phyloP scores from a whole-genome alignment of 129 eudicot genomes.

The Flaveria ramosissima region DNA sequence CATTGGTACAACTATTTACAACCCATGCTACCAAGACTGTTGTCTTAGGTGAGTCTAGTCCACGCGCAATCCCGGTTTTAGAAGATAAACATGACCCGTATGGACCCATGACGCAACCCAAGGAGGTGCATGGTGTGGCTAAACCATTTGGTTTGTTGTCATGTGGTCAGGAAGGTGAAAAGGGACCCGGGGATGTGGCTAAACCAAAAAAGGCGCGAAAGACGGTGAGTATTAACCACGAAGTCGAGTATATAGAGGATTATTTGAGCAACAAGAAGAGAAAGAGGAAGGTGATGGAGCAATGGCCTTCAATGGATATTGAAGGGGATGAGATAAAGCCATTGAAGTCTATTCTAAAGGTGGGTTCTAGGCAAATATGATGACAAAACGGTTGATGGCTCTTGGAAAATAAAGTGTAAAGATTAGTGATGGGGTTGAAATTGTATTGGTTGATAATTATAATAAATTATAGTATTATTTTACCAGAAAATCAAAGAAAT shows the following conservation, averaged over 20 bases:
- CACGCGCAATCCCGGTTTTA: slow-evolving; percentile 11
- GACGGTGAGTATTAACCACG: slow-evolving; percentile 54
- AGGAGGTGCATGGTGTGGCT: slow-evolving; percentile 14
- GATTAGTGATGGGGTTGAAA: neutral
- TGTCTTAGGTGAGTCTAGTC: slow-evolving; percentile 38
- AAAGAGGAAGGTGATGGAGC: slow-evolving; percentile 36
- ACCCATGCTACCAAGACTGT: slow-evolving; percentile 40
- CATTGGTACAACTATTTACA: slow-evolving; percentile 26
- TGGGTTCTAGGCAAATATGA: slow-evolving; percentile 38
- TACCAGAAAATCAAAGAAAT: neutral
- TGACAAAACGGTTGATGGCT: neutral
- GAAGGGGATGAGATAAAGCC: slow-evolving; percentile 43
- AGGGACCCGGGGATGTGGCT: slow-evolving; percentile 10
- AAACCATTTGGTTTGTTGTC: slow-evolving; percentile 14
- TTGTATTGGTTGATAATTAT: neutral
- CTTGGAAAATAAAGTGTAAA: slow-evolving; percentile 22
- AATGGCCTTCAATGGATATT: slow-evolving; percentile 40
- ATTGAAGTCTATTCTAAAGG: slow-evolving; percentile 59
- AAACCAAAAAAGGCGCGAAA: slow-evolving; percentile 39
- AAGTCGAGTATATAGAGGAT: slow-evolving; percentile 46
- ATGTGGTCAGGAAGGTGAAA: slow-evolving; percentile 2
- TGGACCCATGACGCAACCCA: slow-evolving; percentile 4
- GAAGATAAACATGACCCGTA: slow-evolving; percentile 25
- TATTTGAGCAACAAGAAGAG: slow-evolving; percentile 31
- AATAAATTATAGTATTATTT: slow-evolving; percentile 10